Percentiles rank a stretch among this genome's conserved stretches.
Conservation (phyloP, 768 basidiomycete species). For the Tulasnella sp. region DNA sequence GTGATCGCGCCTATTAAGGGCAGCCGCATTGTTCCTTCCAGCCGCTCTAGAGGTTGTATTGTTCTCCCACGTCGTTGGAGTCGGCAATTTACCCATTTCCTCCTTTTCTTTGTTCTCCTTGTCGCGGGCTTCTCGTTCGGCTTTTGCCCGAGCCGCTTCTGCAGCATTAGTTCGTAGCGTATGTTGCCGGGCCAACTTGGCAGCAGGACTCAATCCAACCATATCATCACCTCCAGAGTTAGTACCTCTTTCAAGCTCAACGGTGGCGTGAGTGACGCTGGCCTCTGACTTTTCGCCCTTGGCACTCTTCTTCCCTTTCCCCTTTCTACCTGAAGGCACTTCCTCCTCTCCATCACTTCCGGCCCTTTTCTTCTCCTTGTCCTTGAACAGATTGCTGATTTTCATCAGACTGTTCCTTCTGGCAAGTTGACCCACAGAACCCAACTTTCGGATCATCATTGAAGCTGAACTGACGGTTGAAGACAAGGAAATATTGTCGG, state of each 20-base stretch:
- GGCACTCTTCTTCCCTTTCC: slow-evolving; percentile 40
- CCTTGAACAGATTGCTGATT: slow-evolving; percentile 89
- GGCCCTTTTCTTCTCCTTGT: slow-evolving; percentile 51
- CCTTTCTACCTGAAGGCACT: slow-evolving; percentile 30
- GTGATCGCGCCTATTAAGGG: slow-evolving; percentile 22
- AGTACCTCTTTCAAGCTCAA: slow-evolving; percentile 57
- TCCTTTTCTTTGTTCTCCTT: slow-evolving; percentile 26
- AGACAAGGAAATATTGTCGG: slow-evolving; percentile 89
- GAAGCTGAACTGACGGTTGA: slow-evolving; percentile 91
- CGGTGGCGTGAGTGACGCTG: slow-evolving; percentile 67
- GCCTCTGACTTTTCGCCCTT: slow-evolving; percentile 57
- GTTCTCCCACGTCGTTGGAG: slow-evolving; percentile 58
- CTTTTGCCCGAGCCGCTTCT: slow-evolving; percentile 50
- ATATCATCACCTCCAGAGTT: slow-evolving; percentile 35
- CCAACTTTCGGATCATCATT: slow-evolving; percentile 92
- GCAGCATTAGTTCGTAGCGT: slow-evolving; percentile 70
- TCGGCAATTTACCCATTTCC: slow-evolving; percentile 18
- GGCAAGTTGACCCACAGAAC: slow-evolving; percentile 78
- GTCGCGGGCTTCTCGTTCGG: slow-evolving; percentile 24
- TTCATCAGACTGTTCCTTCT: slow-evolving; percentile 79
- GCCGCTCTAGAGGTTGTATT: slow-evolving; percentile 37
- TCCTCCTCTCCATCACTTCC: slow-evolving; percentile 27
- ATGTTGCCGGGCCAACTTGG: slow-evolving; percentile 78
- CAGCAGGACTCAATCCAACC: slow-evolving; percentile 78
- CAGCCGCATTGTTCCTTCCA: too few relatives aligned